These are phyloP conservation scores for Cymodocea nodosa DNA, from an alignment of 116 monocot species.

Conservation along the genomic window DNA sequence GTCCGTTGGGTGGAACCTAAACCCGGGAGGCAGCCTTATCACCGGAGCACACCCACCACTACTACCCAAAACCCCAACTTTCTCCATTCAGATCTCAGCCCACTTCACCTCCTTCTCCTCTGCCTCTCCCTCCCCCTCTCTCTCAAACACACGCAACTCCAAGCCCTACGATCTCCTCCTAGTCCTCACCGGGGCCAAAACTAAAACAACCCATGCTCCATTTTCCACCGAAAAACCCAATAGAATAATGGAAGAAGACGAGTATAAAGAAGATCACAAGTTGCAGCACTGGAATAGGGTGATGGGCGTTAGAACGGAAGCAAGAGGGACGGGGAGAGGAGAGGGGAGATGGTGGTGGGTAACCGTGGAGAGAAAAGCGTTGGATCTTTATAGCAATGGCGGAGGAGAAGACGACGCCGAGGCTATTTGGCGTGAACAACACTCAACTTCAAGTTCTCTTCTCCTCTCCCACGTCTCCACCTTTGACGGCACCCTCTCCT, in stretches of 20 bases:
- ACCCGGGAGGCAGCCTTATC: constrained; percentile 42
- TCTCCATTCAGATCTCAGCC: constrained; percentile 2
- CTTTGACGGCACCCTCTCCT: constrained; percentile 8
- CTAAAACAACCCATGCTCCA: constrained; percentile 8
- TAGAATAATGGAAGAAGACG: background rate
- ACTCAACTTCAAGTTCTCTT: constrained; percentile 3
- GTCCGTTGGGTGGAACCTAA: constrained; percentile 51
- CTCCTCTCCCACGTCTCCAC: background rate
- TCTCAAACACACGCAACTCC: background rate
- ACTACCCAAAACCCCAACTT: constrained; percentile 4
- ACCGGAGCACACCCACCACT: constrained; percentile 2
- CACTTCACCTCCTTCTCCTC: background rate
- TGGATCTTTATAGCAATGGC: constrained; percentile 9
- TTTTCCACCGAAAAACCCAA: background rate
- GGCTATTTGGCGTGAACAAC: constrained; percentile 10
- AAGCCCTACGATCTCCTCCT: background rate
- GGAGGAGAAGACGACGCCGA: constrained; percentile 1
- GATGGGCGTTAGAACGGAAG: background rate
- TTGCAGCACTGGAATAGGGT: no score
- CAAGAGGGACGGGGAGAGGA: background rate
- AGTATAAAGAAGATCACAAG: no score
- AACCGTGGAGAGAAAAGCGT: background rate
- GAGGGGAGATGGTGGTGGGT: background rate
- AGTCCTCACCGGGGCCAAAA: background rate
- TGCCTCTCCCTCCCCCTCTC: no score